phyloP scores from a whole-genome alignment of 371 early-diverging fungal species.

The Haplosporangium sp. region DNA sequence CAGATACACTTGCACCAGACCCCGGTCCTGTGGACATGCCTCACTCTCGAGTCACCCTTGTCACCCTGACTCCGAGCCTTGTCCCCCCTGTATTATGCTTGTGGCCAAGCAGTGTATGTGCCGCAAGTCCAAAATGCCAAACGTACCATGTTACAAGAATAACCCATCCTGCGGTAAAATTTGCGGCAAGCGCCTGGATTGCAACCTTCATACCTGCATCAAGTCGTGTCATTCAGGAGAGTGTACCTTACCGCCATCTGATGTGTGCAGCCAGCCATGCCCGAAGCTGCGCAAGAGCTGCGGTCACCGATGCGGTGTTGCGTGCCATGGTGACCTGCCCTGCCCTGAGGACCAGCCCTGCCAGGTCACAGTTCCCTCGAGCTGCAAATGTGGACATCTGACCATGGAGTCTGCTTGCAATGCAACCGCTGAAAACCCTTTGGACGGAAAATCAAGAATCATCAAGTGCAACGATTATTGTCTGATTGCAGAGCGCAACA shows the following conservation, averaged over 20 bases:
- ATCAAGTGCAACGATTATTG: constrained; percentile 80
- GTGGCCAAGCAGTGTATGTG: constrained; percentile 77
- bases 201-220: constrained; percentile 75
- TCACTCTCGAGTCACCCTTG: constrained; percentile 76
- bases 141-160: constrained; percentile 75
- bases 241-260: constrained; percentile 61
- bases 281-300: constrained; percentile 71
- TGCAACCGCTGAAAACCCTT: constrained; percentile 61
- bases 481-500: constrained; percentile 78
- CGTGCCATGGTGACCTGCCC: constrained; percentile 73
- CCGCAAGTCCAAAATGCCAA: constrained; percentile 73
- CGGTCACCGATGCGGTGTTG: constrained; percentile 72
- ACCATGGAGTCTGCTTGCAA: constrained; percentile 68
- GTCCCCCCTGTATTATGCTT: constrained; percentile 80
- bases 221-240: constrained; percentile 80
- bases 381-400: constrained; percentile 81
- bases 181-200: constrained; percentile 71
- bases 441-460: constrained; percentile 54
- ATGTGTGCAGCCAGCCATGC: constrained; percentile 70
- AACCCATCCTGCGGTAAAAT: constrained; percentile 76
- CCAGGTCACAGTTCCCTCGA: constrained; percentile 58
- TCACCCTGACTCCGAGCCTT: constrained; percentile 76
- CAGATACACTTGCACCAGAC: constrained; percentile 71
- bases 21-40: constrained; percentile 77
- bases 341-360: constrained; percentile 77